Conservation (phyloP, 2,329 filamentous ascomycete species). For the Fusarium sp. region DNA sequence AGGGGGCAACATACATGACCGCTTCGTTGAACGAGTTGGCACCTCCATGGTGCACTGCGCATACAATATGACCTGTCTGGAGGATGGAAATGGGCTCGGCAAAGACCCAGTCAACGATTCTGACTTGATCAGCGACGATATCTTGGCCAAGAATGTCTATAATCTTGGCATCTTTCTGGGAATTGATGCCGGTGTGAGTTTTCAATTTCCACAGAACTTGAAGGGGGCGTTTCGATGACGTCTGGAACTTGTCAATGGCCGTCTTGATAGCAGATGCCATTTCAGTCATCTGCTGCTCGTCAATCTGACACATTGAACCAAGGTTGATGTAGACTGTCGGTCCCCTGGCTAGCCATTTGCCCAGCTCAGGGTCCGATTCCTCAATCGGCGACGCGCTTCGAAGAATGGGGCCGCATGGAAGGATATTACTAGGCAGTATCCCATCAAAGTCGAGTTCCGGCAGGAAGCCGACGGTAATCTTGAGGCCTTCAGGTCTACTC, state of each 20-base stretch:
- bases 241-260: neutral
- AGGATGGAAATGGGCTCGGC: neutral
- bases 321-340: neutral
- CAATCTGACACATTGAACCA: neutral
- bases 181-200: neutral
- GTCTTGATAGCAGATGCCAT: neutral
- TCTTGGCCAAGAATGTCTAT: neutral
- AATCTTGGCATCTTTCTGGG: neutral
- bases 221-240: neutral
- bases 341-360: neutral
- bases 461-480: neutral
- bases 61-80: neutral
- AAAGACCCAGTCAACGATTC: neutral
- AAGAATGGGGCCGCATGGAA: neutral
- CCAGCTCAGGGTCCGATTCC: neutral
- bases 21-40: neutral
- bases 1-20: neutral
- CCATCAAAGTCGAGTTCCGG: neutral
- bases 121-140: neutral
- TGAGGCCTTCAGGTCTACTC: neutral
- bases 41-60: neutral
- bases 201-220: neutral
- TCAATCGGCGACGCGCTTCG: neutral
- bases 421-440: neutral
- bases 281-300: neutral